phyloP scores from a whole-genome alignment of 202 grass and related monocot genomes.

The Hordeum pubiflorum region DNA sequence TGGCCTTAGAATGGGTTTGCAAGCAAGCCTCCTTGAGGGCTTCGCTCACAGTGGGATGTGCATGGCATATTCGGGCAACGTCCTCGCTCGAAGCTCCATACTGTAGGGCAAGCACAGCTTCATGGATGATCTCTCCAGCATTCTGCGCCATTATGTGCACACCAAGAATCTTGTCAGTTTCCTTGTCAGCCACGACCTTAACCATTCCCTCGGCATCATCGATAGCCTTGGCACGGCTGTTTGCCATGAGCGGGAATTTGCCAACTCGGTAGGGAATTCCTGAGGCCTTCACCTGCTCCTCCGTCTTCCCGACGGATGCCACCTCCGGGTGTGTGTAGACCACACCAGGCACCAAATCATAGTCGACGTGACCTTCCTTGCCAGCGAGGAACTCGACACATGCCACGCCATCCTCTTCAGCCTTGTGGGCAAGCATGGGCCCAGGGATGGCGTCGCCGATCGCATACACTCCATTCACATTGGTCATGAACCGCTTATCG shows the following conservation, averaged over 20 bases:
- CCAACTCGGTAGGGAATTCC: conserved; percentile 72
- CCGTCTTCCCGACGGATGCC: conserved; percentile 94
- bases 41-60: conserved; percentile 91
- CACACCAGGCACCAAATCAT: conserved; percentile 82
- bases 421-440: conserved; percentile 99
- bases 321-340: conserved; percentile 98
- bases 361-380: conserved; percentile 96
- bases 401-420: conserved; percentile 93
- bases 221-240: conserved; percentile 95
- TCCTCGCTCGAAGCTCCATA: conserved; percentile 97
- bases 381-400: conserved; percentile 93
- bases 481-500: conserved; percentile 83
- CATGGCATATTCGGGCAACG: conserved; percentile 86
- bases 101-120: conserved; percentile 76
- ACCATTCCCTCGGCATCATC: conserved; percentile 91
- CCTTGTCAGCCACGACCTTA: conserved; percentile 86
- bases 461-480: conserved; percentile 82
- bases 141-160: conserved; percentile 92
- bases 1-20: conserved; percentile 81
- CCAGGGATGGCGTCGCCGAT: conserved; percentile 94
- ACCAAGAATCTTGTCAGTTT: conserved; percentile 85
- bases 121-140: conserved; percentile 94
- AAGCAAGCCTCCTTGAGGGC: conserved; percentile 96
- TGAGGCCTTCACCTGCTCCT: conserved; percentile 79
- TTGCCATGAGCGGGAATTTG: conserved; percentile 87